Base-by-base conservation (phyloP, 2,329 filamentous ascomycete species). In the Annulohypoxylon truncatum region DNA sequence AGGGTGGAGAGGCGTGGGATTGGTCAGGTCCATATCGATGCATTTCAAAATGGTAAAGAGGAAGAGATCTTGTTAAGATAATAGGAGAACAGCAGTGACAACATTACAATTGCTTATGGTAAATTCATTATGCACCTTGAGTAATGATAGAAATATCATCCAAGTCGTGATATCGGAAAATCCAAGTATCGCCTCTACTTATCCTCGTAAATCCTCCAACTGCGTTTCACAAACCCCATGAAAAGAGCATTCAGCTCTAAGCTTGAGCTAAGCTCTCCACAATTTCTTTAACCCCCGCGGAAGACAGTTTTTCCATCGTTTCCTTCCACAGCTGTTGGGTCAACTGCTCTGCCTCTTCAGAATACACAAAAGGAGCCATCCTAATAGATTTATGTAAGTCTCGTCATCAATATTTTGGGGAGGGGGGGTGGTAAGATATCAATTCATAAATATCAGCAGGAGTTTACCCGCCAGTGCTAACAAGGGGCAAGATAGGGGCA, bases 281-380 rank as follows among this genome's bases (percentile, higher is more conserved):
- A 20, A 70, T 64, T 2, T 63, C 46, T 48, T 53, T 15, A 5
- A 64, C 60, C 1, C 40, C 35, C 3, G 65, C 59, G 38, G 65
- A 70, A 9, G 59, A 44, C n/a, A 71, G 50, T 28, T 71, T 64
- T 5, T 51, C 22, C 52, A 69, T 56, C 1, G 58, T 65, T 55
- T 71, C 67, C 13, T 35, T 22, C 58, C 56, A 69, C 8, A 69
- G 42, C 18, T 18, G 18, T 15, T 57, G n/a, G 0, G 48, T 44
- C 22, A 68, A 2, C 4, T 29, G 5, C 4, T 28, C 42, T 10
- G 44, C 60, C 13, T 64, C 47, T 8, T 50, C 15, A n/a, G 35
- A 56, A 47, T 67, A 62, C 10, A 65, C 53, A 24, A 68, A 54
- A n/a, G 66, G 66, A 4, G 64, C 55, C 64, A 64, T 69, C 20